Conservation (phyloP, 495 filamentous ascomycete genomes). For the Achaetomiella virescens region DNA sequence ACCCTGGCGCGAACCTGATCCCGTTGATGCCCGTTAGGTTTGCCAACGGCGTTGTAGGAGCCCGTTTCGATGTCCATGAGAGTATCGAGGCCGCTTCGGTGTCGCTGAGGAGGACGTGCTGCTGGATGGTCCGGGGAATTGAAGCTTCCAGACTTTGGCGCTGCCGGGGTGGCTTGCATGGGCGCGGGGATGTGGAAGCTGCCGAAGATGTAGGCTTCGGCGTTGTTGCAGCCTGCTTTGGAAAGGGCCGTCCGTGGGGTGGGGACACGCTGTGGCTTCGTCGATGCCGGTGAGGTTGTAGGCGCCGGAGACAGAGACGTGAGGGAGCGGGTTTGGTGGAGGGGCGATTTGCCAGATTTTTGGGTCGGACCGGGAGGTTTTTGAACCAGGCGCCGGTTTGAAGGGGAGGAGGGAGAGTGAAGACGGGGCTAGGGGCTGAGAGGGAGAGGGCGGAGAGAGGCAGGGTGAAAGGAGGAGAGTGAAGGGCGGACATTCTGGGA, state of each 20-base stretch:
- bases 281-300: conserved; percentile 39
- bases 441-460: background rate
- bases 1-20: conserved; percentile 23
- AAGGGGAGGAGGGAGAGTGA: conserved; percentile 2
- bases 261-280: conserved; percentile 32
- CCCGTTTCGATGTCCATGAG: conserved; percentile 10
- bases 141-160: conserved; percentile 37
- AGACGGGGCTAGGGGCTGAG: background rate
- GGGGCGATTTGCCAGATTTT: conserved; percentile 40
- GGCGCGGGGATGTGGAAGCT: conserved; percentile 33
- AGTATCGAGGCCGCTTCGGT: conserved; percentile 8
- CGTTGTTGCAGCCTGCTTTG: background rate
- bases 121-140: conserved; percentile 16
- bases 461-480: background rate
- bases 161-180: conserved; percentile 27
- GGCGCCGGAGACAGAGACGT: conserved; percentile 31
- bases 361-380: conserved; percentile 29
- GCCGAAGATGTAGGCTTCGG: conserved; percentile 39
- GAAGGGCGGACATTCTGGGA: too few species aligned
- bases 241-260: background rate
- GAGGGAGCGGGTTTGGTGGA: conserved; percentile 23
- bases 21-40: conserved; percentile 37
- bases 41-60: conserved; percentile 6
- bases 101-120: conserved; percentile 30
- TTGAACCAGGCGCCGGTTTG: conserved; percentile 22